A percentile compares a stretch with the other conserved stretches of the same genome.
These are phyloP conservation scores for Gossypium australe DNA, from an alignment of 345 rosid species.

Conservation along the genomic window DNA sequence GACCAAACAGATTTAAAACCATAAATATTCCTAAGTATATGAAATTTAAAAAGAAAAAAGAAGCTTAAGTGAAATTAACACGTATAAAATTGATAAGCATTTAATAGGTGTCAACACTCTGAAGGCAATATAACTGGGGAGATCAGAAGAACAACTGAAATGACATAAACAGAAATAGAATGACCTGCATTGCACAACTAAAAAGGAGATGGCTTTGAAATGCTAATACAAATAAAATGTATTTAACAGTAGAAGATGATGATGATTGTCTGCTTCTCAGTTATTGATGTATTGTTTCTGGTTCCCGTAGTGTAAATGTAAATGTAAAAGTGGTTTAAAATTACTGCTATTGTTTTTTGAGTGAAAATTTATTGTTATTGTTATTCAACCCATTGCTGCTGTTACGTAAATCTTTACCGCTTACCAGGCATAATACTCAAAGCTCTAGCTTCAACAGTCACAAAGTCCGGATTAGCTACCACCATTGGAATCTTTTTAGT, in stretches of 20 bases:
- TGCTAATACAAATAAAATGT: neutral
- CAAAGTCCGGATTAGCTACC: constrained; percentile 92
- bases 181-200: neutral
- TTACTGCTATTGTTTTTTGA: neutral
- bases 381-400: neutral
- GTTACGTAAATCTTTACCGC: constrained; percentile 32
- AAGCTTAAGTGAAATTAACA: neutral
- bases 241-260: neutral
- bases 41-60: neutral
- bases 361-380: neutral
- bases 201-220: neutral
- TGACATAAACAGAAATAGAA: neutral
- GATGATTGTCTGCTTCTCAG: neutral
- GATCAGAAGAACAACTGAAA: neutral
- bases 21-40: neutral
- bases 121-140: neutral
- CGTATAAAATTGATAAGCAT: neutral
- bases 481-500: constrained; percentile 76
- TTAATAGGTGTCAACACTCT: neutral
- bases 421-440: constrained; percentile 87
- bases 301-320: neutral
- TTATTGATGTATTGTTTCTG: neutral
- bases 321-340: neutral
- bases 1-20: neutral
- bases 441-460: constrained; percentile 85